Conservation (phyloP, 805 yeast genomes). For the Barnettozyma sp. region DNA sequence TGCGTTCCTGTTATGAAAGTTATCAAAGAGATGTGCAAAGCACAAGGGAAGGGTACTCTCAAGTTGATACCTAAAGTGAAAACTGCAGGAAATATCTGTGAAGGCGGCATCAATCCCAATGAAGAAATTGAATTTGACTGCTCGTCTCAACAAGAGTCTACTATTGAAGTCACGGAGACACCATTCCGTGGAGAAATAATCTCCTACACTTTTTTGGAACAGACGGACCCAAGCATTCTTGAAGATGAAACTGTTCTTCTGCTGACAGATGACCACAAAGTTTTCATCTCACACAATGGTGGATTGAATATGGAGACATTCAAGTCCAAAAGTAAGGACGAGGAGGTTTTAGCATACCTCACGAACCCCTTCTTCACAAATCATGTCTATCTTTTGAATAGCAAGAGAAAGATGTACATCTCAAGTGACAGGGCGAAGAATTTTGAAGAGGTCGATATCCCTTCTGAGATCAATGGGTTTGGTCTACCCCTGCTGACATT, state of each 20-base stretch:
- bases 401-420: slow-evolving; percentile 32
- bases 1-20: slow-evolving; percentile 39
- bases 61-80: slow-evolving; percentile 14
- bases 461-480: slow-evolving; percentile 41
- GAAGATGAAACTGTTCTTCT: slow-evolving; percentile 59
- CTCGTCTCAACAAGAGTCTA: slow-evolving; percentile 22
- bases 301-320: slow-evolving; percentile 16
- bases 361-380: slow-evolving; percentile 55
- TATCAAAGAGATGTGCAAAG: slow-evolving; percentile 30
- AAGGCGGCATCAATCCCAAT: slow-evolving; percentile 9
- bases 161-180: slow-evolving; percentile 26
- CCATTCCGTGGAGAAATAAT: slow-evolving; percentile 45
- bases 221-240: slow-evolving; percentile 22
- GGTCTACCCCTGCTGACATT: slow-evolving; percentile 49
- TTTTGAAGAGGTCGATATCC: slow-evolving; percentile 32
- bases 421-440: slow-evolving; percentile 60
- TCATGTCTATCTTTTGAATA: slow-evolving; percentile 26
- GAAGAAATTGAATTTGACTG: slow-evolving; percentile 15
- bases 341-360: slow-evolving; percentile 41
- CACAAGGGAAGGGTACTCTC: slow-evolving; percentile 16
- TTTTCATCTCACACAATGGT: slow-evolving; percentile 57
- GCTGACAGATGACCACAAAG: slow-evolving; percentile 42
- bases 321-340: slow-evolving; percentile 16
- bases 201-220: slow-evolving; percentile 53
- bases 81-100: slow-evolving; percentile 21